Conservation (phyloP, 1,139 yeast genomes). For the Pichia sp. region DNA sequence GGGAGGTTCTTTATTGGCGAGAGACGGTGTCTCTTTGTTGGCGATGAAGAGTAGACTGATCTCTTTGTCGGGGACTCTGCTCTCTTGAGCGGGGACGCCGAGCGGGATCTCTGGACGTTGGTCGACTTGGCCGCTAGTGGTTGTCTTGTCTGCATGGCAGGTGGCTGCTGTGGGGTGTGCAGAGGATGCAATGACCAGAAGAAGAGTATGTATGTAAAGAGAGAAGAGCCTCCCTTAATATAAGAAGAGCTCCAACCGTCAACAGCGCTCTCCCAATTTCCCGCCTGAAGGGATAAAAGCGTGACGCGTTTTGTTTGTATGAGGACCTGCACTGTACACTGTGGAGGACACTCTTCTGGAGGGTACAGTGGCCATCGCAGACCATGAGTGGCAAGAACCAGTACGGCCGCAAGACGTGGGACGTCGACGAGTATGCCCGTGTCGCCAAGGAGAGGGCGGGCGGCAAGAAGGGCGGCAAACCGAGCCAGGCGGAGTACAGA, state of each 20-base stretch:
- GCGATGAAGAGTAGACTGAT: slow-evolving; percentile 1
- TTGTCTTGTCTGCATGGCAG: slow-evolving; percentile 2
- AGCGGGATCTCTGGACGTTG: slow-evolving; percentile 3
- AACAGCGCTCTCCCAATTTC: too few relatives aligned
- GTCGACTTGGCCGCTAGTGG: slow-evolving; percentile 5
- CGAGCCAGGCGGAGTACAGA: too few relatives aligned
- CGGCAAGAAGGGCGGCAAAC: too few relatives aligned
- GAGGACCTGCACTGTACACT: too few relatives aligned
- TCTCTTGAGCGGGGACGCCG: slow-evolving; percentile 6
- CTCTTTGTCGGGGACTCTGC: slow-evolving; percentile 12
- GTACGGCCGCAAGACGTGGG: slow-evolving; percentile 66
- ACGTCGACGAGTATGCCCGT: slow-evolving; percentile 60
- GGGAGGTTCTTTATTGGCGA: slow-evolving; percentile 4
- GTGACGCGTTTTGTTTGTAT: neutral
- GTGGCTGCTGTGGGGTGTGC: neutral
- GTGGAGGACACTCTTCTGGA: too few relatives aligned
- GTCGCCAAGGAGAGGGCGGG: slow-evolving; percentile 37
- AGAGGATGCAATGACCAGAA: neutral
- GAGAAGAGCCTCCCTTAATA: too few relatives aligned
- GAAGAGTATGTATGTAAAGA: neutral
- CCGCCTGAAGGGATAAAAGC: neutral
- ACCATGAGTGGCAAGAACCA: slow-evolving; percentile 11
- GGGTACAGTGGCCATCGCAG: too few relatives aligned
- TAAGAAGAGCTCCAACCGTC: too few relatives aligned
- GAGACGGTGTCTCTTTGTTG: slow-evolving; percentile 3